Conservation (phyloP, 2,329 filamentous ascomycete genomes). For the Penicillium frequentans region DNA sequence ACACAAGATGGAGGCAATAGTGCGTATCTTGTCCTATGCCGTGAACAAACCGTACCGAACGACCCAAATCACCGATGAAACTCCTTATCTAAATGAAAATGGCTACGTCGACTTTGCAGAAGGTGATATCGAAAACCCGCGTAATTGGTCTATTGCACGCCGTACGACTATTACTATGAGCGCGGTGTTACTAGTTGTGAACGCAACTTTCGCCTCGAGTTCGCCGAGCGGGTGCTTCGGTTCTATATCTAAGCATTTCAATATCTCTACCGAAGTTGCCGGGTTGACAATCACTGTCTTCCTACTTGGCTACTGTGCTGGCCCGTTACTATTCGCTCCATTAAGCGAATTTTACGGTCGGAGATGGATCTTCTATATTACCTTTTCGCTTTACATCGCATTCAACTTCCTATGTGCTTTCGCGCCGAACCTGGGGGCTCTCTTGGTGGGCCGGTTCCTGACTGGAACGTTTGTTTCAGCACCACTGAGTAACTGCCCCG, state of each 20-base stretch:
- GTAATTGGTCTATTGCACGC: slow-evolving; percentile 58
- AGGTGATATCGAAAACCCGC: slow-evolving; percentile 56
- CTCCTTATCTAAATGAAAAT: slow-evolving; percentile 47
- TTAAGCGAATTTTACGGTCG: slow-evolving; percentile 64
- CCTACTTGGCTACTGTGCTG: slow-evolving; percentile 63
- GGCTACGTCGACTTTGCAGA: slow-evolving; percentile 55
- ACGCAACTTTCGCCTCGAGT: slow-evolving; percentile 56
- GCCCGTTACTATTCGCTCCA: slow-evolving; percentile 64
- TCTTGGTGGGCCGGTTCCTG: slow-evolving; percentile 58
- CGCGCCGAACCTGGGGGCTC: slow-evolving; percentile 53
- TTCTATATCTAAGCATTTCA: slow-evolving; percentile 48
- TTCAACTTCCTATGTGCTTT: slow-evolving; percentile 49
- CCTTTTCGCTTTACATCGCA: slow-evolving; percentile 43
- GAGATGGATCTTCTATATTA: slow-evolving; percentile 50
- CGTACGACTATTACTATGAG: slow-evolving; percentile 17
- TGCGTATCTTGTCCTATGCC: slow-evolving; percentile 52
- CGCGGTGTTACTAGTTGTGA: slow-evolving; percentile 44
- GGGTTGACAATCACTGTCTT: slow-evolving; percentile 63
- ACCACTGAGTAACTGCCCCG: slow-evolving; percentile 44
- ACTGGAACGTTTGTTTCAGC: slow-evolving; percentile 58
- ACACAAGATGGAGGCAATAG: slow-evolving; percentile 40
- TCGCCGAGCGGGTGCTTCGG: slow-evolving; percentile 39
- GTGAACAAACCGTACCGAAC: slow-evolving; percentile 55
- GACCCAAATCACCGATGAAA: slow-evolving; percentile 35
- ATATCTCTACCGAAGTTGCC: slow-evolving; percentile 49